These are phyloP conservation scores for Salix caprea DNA, from an alignment of 345 rosid genomes.

Conservation along the genomic window DNA sequence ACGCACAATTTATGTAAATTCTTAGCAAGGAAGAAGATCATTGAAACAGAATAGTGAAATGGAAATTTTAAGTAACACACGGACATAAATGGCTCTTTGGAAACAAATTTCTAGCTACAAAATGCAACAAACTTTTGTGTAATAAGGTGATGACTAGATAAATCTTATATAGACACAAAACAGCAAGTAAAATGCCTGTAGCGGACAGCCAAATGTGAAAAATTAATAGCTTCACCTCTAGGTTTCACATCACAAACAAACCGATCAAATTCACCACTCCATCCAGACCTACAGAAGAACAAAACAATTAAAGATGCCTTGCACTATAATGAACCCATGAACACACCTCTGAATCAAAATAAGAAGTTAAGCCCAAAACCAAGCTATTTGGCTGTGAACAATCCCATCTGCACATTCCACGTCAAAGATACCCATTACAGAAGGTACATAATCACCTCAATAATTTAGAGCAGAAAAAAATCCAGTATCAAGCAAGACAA, in stretches of 20 bases:
- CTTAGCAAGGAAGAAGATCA: not conserved
- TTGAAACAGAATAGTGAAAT: not conserved
- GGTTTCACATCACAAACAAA: conserved; percentile 47
- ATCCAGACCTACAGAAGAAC: conserved; percentile 41
- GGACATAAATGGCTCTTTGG: not conserved
- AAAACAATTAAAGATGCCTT: conserved; percentile 37
- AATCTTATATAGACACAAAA: not conserved
- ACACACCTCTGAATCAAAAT: conserved; percentile 55
- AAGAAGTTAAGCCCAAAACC: conserved; percentile 45
- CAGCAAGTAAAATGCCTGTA: conserved; percentile 9
- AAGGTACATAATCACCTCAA: conserved; percentile 8
- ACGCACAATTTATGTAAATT: not conserved
- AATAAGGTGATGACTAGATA: not conserved
- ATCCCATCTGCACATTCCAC: conserved; percentile 68
- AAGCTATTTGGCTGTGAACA: conserved; percentile 40
- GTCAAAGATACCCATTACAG: conserved; percentile 22
- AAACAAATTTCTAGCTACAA: not conserved
- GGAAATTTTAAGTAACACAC: not conserved
- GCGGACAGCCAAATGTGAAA: conserved; percentile 6
- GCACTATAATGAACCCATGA: conserved; percentile 31
- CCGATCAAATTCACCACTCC: conserved; percentile 32
- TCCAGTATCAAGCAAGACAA: conserved; percentile 6
- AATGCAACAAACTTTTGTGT: not conserved
- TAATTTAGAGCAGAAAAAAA: not conserved
- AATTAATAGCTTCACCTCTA: conserved; percentile 14